Conservation (phyloP, 805 yeast species). For the Suhomyces vadensis region DNA sequence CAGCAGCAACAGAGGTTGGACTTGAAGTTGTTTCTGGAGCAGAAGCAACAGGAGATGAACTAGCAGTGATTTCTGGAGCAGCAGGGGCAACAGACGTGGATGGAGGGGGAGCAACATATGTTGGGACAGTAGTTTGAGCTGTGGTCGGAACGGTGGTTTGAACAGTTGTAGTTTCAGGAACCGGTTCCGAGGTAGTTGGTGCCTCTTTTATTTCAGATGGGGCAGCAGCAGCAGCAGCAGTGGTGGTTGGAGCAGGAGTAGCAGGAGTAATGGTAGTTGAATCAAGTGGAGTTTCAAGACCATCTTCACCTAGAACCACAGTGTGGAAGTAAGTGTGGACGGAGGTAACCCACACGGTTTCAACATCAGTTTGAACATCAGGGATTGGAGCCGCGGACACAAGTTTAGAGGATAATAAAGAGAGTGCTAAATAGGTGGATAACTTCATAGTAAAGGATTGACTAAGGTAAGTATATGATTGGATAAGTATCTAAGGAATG, state of each 20-base stretch:
- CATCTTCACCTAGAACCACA: constrained; percentile 17
- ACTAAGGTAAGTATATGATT: neutral
- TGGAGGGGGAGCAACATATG: constrained; percentile 4
- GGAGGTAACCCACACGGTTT: constrained; percentile 25
- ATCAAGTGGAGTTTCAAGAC: constrained; percentile 9
- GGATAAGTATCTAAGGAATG: constrained; percentile 7
- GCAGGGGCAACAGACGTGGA: neutral
- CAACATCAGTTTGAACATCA: constrained; percentile 15
- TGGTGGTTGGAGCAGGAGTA: constrained; percentile 14
- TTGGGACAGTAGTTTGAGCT: neutral
- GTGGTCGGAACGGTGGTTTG: neutral
- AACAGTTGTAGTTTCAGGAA: neutral
- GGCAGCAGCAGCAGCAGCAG: neutral
- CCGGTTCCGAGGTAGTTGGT: neutral
- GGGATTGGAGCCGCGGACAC: constrained; percentile 30
- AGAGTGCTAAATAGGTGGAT: constrained; percentile 15
- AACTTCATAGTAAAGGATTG: constrained; percentile 19
- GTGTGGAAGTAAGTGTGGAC: constrained; percentile 19
- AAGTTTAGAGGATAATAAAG: constrained; percentile 14
- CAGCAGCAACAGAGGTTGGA: neutral
- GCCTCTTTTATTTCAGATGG: neutral
- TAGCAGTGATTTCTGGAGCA: neutral
- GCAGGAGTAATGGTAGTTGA: constrained; percentile 16
- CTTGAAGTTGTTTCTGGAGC: neutral
- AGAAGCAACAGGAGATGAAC: neutral